Conservation (phyloP, 768 basidiomycete genomes). For the Podaxis sp. region DNA sequence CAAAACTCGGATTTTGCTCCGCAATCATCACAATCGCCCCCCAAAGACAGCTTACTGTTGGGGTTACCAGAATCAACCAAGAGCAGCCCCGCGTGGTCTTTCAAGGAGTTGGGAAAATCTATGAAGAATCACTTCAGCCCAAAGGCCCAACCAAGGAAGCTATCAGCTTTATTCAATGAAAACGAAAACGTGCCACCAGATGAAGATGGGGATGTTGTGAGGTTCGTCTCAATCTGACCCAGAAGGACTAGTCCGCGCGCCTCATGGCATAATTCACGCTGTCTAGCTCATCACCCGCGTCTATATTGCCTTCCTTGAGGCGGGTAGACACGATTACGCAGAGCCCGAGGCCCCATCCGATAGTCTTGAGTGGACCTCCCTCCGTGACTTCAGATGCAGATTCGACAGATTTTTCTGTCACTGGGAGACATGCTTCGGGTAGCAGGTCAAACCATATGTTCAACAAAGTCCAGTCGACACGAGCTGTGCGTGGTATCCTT, state of each 20-base stretch:
- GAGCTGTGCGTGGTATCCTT: not conserved
- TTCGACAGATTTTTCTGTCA: not conserved
- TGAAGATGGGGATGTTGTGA: not conserved
- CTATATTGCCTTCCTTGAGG: not conserved
- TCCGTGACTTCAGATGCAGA: not conserved
- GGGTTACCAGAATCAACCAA: not conserved
- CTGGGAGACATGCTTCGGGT: not conserved
- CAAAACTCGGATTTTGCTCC: not conserved
- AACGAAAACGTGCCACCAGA: not conserved
- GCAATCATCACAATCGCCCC: not conserved
- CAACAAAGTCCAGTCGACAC: not conserved
- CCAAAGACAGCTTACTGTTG: not conserved
- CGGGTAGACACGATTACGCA: not conserved
- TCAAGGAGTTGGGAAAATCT: not conserved
- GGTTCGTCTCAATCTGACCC: not conserved
- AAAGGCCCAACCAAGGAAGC: not conserved
- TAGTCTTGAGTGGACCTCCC: not conserved
- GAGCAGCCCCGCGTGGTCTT: not conserved
- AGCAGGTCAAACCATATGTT: not conserved
- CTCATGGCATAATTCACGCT: not conserved
- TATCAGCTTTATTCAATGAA: not conserved
- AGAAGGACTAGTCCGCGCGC: not conserved
- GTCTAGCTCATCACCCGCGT: not conserved
- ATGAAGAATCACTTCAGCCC: not conserved
- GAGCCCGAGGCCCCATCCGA: not conserved